Evolutionary conservation across 768 basidiomycete genomes (phyloP).

Genomic region (Hygrophoropsis aurantiaca): DNA sequence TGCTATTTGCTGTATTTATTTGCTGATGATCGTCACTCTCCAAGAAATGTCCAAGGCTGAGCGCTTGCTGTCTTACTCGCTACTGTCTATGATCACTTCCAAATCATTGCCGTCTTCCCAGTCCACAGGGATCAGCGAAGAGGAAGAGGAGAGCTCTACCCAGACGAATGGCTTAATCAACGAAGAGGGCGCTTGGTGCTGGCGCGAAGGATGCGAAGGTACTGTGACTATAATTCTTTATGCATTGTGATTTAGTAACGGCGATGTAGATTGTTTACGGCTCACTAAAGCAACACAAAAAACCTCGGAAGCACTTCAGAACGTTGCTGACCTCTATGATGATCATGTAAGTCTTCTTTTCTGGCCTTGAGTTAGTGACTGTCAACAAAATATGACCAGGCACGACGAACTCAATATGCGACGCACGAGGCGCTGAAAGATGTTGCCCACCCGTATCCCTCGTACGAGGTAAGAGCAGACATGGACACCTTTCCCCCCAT

Average conservation of each 20-base stretch:
- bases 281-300: conserved; percentile 79
- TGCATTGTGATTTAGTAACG: not conserved
- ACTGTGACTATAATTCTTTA: not conserved
- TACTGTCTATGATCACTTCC: conserved; percentile 74
- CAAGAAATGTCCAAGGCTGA: conserved; percentile 80
- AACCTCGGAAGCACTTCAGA: conserved; percentile 70
- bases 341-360: conserved; percentile 58
- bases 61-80: conserved; percentile 67
- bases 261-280: conserved; percentile 62
- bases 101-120: conserved; percentile 55
- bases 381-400: conserved; percentile 42
- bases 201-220: conserved; percentile 79
- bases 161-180: conserved; percentile 63
- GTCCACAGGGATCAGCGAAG: conserved; percentile 46
- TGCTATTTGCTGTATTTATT: not conserved
- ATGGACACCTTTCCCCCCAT: not conserved
- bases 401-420: conserved; percentile 66
- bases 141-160: conserved; percentile 39
- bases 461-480: conserved; percentile 56
- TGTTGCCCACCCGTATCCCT: conserved; percentile 70
- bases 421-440: conserved; percentile 77
- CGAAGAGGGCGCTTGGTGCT: conserved; percentile 81
- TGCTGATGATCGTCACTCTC: conserved; percentile 8
- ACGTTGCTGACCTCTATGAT: conserved; percentile 75
- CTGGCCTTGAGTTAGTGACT: not conserved